Evolutionary conservation across 2,329 filamentous ascomycete species (phyloP).

Genomic region (Claviceps digitariae): DNA sequence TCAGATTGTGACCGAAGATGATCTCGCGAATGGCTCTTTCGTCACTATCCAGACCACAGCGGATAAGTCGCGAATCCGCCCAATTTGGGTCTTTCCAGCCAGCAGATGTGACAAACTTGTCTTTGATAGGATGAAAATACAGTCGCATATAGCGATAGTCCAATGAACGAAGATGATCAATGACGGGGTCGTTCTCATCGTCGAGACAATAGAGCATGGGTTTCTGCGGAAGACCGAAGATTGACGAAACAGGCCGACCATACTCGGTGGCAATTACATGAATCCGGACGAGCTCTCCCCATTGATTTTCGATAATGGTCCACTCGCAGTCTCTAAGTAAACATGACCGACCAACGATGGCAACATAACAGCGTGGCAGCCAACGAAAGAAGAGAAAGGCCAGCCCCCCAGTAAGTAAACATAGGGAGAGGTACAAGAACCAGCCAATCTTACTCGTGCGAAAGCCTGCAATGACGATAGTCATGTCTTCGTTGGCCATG

Average conservation of each 20-base stretch:
- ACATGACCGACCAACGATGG: slow-evolving; percentile 54
- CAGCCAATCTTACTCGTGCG: slow-evolving; percentile 61
- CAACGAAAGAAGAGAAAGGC: slow-evolving; percentile 79
- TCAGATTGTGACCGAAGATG: slow-evolving; percentile 81
- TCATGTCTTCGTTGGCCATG: slow-evolving; percentile 85
- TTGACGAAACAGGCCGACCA: slow-evolving; percentile 42
- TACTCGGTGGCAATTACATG: slow-evolving; percentile 42
- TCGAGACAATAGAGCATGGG: slow-evolving; percentile 38
- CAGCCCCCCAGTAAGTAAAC: slow-evolving; percentile 58
- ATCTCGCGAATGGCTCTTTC: slow-evolving; percentile 71
- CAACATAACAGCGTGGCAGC: slow-evolving; percentile 78
- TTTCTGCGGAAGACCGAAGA: slow-evolving; percentile 57
- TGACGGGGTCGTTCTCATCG: slow-evolving; percentile 57
- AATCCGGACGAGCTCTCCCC: slow-evolving; percentile 80
- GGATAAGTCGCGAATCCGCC: slow-evolving; percentile 63
- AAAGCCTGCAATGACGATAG: slow-evolving; percentile 87
- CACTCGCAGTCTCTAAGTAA: slow-evolving; percentile 67
- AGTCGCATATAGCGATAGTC: slow-evolving; percentile 94
- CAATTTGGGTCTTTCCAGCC: slow-evolving; percentile 92
- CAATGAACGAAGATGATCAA: slow-evolving; percentile 61
- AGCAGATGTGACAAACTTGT: slow-evolving; percentile 75
- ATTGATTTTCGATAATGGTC: slow-evolving; percentile 96
- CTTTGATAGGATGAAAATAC: slow-evolving; percentile 76
- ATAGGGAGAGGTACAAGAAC: slow-evolving; percentile 55
- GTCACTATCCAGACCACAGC: slow-evolving; percentile 72